Evolutionary conservation across 805 yeast species (phyloP).

Genomic region (Tetrapisispora namnaoensis): DNA sequence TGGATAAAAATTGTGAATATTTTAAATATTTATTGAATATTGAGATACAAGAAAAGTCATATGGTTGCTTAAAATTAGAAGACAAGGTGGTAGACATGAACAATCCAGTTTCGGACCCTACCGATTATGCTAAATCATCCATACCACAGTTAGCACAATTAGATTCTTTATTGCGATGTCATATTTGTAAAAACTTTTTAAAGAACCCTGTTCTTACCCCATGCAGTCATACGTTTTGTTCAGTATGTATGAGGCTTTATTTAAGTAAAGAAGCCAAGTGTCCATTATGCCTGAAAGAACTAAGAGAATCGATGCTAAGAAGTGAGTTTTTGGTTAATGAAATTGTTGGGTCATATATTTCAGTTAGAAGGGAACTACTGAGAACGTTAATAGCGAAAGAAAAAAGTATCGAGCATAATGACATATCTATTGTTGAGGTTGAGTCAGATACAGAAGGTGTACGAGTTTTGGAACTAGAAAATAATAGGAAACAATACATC

Average conservation of each 20-base stretch:
- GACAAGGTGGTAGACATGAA: slow-evolving; percentile 6
- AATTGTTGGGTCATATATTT: slow-evolving; percentile 43
- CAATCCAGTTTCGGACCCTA: slow-evolving; percentile 43
- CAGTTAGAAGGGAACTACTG: slow-evolving; percentile 26
- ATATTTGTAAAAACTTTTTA: slow-evolving; percentile 76
- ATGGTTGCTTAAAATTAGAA: neutral
- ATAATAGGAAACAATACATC: neutral
- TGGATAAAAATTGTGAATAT: no score
- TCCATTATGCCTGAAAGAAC: slow-evolving; percentile 67
- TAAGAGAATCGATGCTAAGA: slow-evolving; percentile 58
- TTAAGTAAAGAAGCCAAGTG: slow-evolving; percentile 53
- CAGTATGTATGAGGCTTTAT: slow-evolving; percentile 70
- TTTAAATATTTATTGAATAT: neutral
- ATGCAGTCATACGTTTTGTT: slow-evolving; percentile 86
- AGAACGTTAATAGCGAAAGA: neutral
- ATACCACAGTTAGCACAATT: slow-evolving; percentile 50
- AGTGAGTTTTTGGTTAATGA: slow-evolving; percentile 68
- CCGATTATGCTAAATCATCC: slow-evolving; percentile 53
- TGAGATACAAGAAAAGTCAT: neutral
- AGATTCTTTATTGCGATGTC: slow-evolving; percentile 70
- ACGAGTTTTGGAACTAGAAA: slow-evolving; percentile 20
- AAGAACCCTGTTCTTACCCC: slow-evolving; percentile 73
- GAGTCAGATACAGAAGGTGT: slow-evolving; percentile 23
- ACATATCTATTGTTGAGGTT: slow-evolving; percentile 19
- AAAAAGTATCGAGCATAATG: neutral